Evolutionary conservation across 2,329 filamentous ascomycete species (phyloP).

Genomic region (Kalmusia sp.): DNA sequence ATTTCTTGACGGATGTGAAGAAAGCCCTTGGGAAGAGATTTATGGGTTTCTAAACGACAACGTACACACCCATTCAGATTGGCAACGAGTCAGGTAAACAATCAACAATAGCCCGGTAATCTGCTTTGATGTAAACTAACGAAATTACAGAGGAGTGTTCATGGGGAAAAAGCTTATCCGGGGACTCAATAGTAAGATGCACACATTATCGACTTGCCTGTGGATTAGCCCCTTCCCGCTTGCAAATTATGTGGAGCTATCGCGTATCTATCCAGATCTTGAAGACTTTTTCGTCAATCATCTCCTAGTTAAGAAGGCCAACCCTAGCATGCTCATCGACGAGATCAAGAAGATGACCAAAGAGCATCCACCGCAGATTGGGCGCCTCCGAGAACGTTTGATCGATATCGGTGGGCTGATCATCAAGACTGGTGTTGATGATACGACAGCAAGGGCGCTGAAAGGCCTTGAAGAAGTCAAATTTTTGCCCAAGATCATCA

Average conservation of each 20-base stretch:
- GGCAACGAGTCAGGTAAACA: background rate
- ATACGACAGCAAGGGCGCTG: conserved; percentile 9
- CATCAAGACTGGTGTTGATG: conserved; percentile 9
- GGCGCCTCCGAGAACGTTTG: conserved; percentile 14
- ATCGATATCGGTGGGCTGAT: conserved; percentile 24
- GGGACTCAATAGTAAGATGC: conserved; percentile 13
- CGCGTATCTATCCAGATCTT: conserved; percentile 12
- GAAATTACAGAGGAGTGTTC: conserved; percentile 17
- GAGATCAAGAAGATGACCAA: conserved; percentile 20
- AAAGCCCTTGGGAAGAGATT: background rate
- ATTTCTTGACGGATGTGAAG: background rate
- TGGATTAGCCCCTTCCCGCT: conserved; percentile 22
- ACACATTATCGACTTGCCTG: conserved; percentile 17
- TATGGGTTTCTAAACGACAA: background rate
- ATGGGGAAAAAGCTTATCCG: conserved; percentile 5
- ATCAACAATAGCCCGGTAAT: too few relatives aligned
- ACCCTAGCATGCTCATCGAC: conserved; percentile 19
- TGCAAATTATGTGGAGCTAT: conserved; percentile 17
- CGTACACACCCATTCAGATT: background rate
- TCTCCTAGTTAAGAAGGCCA: conserved; percentile 21
- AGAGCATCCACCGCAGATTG: conserved; percentile 9
- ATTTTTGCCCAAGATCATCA: conserved; percentile 19
- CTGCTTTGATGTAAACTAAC: background rate
- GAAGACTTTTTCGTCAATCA: conserved; percentile 13
- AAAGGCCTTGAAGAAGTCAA: conserved; percentile 14